Percentiles rank a stretch among this genome's conserved stretches.
Evolutionary conservation across 2,329 filamentous ascomycete species (phyloP).

Genomic region (Zasmidium cellare): DNA sequence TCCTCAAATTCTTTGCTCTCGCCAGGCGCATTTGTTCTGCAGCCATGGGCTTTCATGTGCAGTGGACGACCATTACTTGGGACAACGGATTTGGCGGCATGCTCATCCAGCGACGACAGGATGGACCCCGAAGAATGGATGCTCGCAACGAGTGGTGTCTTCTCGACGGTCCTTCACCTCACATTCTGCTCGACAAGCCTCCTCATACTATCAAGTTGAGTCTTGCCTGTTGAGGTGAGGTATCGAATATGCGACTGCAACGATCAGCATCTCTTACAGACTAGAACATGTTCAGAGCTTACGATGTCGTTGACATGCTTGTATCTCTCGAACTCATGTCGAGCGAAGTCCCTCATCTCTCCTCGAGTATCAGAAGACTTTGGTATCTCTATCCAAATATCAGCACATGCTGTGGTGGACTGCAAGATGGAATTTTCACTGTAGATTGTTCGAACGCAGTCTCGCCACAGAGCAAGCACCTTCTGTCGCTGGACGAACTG

Average conservation of each 20-base stretch:
- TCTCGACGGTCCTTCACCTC: background rate
- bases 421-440: constrained; percentile 22
- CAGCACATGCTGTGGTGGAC: background rate
- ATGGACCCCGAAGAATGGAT: too few relatives aligned
- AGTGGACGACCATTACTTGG: too few relatives aligned
- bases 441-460: constrained; percentile 47
- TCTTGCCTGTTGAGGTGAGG: constrained; percentile 51
- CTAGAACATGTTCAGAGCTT: constrained; percentile 6
- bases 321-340: constrained; percentile 51
- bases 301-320: constrained; percentile 49
- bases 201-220: constrained; percentile 52
- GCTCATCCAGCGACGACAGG: too few relatives aligned
- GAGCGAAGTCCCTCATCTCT: constrained; percentile 51
- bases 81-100: too few relatives aligned
- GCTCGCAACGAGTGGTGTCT: too few relatives aligned
- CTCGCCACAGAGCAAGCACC: constrained; percentile 48
- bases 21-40: too few relatives aligned
- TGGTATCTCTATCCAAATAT: constrained; percentile 34
- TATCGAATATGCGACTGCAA: constrained; percentile 49
- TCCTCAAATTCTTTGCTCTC: too few relatives aligned
- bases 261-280: constrained; percentile 13
- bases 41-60: too few relatives aligned
- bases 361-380: constrained; percentile 35
- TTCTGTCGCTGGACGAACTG: constrained; percentile 53
- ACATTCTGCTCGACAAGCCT: constrained; percentile 38